Percentiles rank a stretch among this genome's conserved stretches.
Conservation (phyloP, 108 stramenopile species). For the Schizochytrium sp. region DNA sequence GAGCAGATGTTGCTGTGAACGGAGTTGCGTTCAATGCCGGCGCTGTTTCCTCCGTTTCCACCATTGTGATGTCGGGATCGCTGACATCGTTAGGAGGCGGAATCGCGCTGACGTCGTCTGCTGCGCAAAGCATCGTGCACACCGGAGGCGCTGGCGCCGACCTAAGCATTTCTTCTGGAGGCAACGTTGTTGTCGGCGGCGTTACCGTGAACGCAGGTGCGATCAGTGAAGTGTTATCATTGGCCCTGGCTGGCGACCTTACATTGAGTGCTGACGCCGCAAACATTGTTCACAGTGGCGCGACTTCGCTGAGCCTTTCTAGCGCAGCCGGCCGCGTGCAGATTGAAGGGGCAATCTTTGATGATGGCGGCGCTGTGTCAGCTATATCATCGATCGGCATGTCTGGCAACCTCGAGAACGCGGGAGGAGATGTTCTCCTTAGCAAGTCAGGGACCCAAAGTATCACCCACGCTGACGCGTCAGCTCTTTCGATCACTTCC, state of each 20-base stretch:
- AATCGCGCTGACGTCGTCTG: not conserved
- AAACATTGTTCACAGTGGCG: not conserved
- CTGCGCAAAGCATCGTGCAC: not conserved
- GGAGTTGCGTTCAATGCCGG: not conserved
- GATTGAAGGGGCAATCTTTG: not conserved
- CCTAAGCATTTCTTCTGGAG: not conserved
- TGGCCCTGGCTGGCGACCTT: not conserved
- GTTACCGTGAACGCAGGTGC: not conserved
- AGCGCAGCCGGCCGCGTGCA: not conserved
- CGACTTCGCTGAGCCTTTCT: not conserved
- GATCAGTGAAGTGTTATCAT: not conserved
- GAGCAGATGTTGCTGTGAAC: not conserved
- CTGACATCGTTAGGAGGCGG: not conserved
- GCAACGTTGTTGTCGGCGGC: not conserved
- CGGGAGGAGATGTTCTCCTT: not conserved
- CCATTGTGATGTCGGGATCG: not conserved
- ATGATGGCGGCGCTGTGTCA: not conserved
- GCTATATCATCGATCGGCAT: not conserved
- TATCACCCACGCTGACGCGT: not conserved
- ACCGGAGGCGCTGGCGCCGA: not conserved
- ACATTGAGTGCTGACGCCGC: not conserved
- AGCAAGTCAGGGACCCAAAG: not conserved
- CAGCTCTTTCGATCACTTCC: not conserved
- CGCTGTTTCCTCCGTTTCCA: not conserved
- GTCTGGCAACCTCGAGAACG: not conserved